A percentile compares a stretch with the other conserved stretches of the same genome.
phyloP scores from a whole-genome alignment of 768 basidiomycete species.

The Pisolithus albus region DNA sequence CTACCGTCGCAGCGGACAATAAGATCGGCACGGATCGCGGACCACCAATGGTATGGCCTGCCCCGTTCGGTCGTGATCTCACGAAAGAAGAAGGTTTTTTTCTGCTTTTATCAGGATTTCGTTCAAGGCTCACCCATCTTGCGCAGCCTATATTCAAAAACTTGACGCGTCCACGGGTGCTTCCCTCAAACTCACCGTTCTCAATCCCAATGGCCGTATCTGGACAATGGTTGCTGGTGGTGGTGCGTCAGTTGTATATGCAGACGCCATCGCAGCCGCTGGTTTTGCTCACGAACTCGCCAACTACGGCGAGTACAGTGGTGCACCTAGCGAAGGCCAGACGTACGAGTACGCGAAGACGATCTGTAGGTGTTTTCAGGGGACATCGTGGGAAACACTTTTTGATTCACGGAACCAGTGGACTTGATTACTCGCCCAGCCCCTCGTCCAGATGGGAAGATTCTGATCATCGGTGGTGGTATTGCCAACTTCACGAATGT shows the following conservation, averaged over 20 bases:
- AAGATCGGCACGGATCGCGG: conserved; percentile 85
- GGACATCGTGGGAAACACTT: neutral
- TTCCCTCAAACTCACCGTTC: conserved; percentile 94
- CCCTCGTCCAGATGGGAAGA: conserved; percentile 82
- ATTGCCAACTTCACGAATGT: conserved; percentile 99
- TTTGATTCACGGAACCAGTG: conserved; percentile 35
- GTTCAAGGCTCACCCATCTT: neutral
- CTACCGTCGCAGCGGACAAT: conserved; percentile 28
- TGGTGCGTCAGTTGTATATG: conserved; percentile 67
- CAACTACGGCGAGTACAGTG: conserved; percentile 99
- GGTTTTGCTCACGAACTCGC: conserved; percentile 97
- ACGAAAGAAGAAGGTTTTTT: conserved; percentile 78
- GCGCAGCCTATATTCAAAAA: conserved; percentile 89
- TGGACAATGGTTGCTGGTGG: conserved; percentile 99
- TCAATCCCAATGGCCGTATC: conserved; percentile 90
- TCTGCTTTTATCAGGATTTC: neutral
- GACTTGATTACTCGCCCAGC: conserved; percentile 91
- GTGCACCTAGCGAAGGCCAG: conserved; percentile 95
- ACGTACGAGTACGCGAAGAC: conserved; percentile 99
- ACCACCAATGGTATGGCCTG: conserved; percentile 95
- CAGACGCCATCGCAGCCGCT: conserved; percentile 80
- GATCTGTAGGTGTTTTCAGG: conserved; percentile 53
- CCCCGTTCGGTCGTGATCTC: conserved; percentile 94
- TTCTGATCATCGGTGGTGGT: conserved; percentile 99
- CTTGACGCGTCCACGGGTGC: conserved; percentile 96